Percentiles rank a stretch among this genome's conserved stretches.
Conservation (phyloP, 139 green algal species). For the Tetradesmus lagerheimii region DNA sequence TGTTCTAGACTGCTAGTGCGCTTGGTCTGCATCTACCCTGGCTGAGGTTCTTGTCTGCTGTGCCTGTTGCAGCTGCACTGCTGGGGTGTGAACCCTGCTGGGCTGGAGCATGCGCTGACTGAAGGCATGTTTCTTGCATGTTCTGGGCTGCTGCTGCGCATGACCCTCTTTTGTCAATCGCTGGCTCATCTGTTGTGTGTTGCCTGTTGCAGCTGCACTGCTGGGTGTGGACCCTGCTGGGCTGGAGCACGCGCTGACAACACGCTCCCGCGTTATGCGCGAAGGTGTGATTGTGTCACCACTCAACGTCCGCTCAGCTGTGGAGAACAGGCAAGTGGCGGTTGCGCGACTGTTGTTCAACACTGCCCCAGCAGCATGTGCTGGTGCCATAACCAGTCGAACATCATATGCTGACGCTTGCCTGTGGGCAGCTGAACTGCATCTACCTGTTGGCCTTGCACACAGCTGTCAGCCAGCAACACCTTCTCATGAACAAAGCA, state of each 20-base stretch:
- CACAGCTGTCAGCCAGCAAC: no score
- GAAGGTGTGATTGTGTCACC: slow-evolving; percentile 94
- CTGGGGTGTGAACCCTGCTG: slow-evolving; percentile 83
- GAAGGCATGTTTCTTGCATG: slow-evolving; percentile 59
- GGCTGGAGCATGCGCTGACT: slow-evolving; percentile 87
- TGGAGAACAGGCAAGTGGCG: slow-evolving; percentile 65
- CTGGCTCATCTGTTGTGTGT: background rate
- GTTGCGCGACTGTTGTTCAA: background rate
- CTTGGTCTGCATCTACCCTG: no score
- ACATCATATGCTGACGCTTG: no score
- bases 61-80: slow-evolving; percentile 66
- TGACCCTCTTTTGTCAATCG: background rate
- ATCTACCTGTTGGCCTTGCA: no score
- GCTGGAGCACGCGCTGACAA: slow-evolving; percentile 91
- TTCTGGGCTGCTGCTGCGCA: no score
- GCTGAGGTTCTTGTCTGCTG: no score
- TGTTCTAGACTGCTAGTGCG: no score
- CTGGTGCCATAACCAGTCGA: no score
- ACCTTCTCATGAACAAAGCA: no score
- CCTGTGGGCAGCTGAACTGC: no score
- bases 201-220: slow-evolving; percentile 69
- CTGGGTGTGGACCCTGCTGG: slow-evolving; percentile 81
- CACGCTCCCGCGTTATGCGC: slow-evolving; percentile 88
- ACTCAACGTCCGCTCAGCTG: slow-evolving; percentile 85
- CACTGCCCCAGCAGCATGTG: no score